Conservation (phyloP, 2,329 filamentous ascomycete genomes). For the Colletotrichum endophyticum region DNA sequence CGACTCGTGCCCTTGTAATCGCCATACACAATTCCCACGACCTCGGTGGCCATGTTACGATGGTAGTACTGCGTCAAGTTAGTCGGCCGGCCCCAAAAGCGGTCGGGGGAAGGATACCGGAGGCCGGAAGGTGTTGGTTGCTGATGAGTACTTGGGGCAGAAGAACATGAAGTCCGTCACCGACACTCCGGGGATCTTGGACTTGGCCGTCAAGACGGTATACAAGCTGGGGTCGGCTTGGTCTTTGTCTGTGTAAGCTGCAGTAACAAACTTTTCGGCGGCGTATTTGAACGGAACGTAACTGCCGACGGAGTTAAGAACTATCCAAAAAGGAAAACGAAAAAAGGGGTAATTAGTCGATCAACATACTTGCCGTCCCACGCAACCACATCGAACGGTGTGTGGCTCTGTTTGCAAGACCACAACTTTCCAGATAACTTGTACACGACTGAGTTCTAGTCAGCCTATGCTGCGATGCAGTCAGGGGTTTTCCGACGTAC, state of each 20-base stretch:
- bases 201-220: slow-evolving; percentile 64
- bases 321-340: background rate
- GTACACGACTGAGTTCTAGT: slow-evolving; percentile 46
- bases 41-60: slow-evolving; percentile 56
- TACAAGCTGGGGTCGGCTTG: slow-evolving; percentile 68
- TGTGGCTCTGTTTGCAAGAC: slow-evolving; percentile 62
- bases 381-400: slow-evolving; percentile 69
- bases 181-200: slow-evolving; percentile 55
- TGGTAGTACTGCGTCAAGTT: slow-evolving; percentile 53
- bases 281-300: slow-evolving; percentile 52
- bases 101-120: slow-evolving; percentile 33
- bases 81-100: background rate
- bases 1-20: slow-evolving; percentile 31
- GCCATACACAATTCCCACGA: slow-evolving; percentile 49
- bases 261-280: slow-evolving; percentile 57
- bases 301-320: background rate
- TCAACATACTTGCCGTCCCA: slow-evolving; percentile 68
- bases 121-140: slow-evolving; percentile 60
- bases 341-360: slow-evolving; percentile 38
- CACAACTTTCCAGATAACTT: slow-evolving; percentile 67
- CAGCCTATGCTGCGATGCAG: background rate
- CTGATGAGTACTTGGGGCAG: slow-evolving; percentile 66
- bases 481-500: background rate
- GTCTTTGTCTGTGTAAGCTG: slow-evolving; percentile 63
- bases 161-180: slow-evolving; percentile 68